Conservation (phyloP, 108 stramenopile genomes). For the Pinguiococcus pyrenoidosus region DNA sequence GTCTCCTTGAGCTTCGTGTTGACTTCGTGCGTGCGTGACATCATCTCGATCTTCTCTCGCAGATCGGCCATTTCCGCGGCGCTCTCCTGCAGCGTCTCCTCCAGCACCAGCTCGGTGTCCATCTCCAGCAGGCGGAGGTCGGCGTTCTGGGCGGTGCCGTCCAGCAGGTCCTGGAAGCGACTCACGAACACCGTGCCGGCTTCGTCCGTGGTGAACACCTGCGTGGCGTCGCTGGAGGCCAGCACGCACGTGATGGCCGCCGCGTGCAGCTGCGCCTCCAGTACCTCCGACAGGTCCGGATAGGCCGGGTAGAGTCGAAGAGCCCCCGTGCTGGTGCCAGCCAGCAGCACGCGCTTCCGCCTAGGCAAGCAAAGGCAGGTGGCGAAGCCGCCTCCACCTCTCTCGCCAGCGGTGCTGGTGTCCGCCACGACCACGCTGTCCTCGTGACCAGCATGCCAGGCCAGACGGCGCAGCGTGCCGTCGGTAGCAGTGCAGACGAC, state of each 20-base stretch:
- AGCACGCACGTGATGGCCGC: background rate
- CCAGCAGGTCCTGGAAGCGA: background rate
- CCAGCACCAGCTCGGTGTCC: background rate
- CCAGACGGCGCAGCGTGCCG: too few species aligned
- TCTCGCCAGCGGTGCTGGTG: background rate
- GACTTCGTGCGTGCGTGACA: background rate
- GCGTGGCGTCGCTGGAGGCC: background rate
- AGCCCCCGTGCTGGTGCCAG: conserved; percentile 11
- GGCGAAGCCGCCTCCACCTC: background rate
- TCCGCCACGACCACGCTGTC: background rate
- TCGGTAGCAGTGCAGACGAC: too few species aligned
- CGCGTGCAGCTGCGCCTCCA: background rate
- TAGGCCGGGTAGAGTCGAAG: conserved; percentile 15
- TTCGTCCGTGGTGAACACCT: conserved; percentile 10
- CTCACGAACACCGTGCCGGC: conserved; percentile 26
- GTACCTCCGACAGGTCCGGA: background rate
- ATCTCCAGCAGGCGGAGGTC: conserved; percentile 1
- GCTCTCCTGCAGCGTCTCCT: background rate
- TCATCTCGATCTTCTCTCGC: background rate
- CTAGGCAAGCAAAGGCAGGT: conserved; percentile 7
- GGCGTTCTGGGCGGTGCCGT: background rate
- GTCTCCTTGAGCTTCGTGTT: background rate
- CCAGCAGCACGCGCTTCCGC: conserved; percentile 11
- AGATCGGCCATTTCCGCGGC: background rate
- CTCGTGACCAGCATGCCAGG: too few species aligned